Evolutionary conservation across 2,329 filamentous ascomycete genomes (phyloP).

Genomic region (Calonectria leucothoes): DNA sequence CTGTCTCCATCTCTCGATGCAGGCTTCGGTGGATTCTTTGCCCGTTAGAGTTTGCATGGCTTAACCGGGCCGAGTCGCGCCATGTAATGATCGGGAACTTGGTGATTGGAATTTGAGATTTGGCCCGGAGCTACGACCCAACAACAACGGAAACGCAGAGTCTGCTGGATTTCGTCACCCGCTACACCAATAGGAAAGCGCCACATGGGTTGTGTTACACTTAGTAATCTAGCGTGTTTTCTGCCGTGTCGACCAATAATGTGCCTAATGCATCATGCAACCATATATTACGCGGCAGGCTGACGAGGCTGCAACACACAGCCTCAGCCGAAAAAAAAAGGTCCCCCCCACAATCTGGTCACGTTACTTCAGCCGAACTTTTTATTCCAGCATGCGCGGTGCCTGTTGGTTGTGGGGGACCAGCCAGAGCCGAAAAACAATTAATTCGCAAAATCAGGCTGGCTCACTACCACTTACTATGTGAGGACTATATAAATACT

Average conservation of each 20-base stretch:
- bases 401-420: not conserved
- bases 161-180: slow-evolving; percentile 4
- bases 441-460: not conserved
- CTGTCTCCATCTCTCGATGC: slow-evolving; percentile 3
- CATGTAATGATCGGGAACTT: slow-evolving; percentile 6
- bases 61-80: slow-evolving; percentile 8
- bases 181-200: slow-evolving; percentile 1
- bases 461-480: not conserved
- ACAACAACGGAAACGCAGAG: slow-evolving; percentile 6
- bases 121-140: slow-evolving; percentile 5
- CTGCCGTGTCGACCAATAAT: not conserved
- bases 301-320: not conserved
- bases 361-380: slow-evolving; percentile 2
- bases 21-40: slow-evolving; percentile 1
- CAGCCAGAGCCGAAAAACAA: not conserved
- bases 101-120: slow-evolving; percentile 7
- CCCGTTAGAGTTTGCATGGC: slow-evolving; percentile 6
- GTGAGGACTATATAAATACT: not conserved
- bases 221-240: slow-evolving; percentile 1
- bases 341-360: not conserved
- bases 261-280: not conserved
- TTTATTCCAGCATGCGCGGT: not conserved
- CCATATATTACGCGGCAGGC: not conserved
- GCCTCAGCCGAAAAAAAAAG: slow-evolving; percentile 6
- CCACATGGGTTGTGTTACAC: slow-evolving; percentile 7